Evolutionary conservation across 164 flowering plant genomes (phyloP), one percentile per base, ranked within the genome.

Genomic region (Macadamia integrifolia): DNA sequence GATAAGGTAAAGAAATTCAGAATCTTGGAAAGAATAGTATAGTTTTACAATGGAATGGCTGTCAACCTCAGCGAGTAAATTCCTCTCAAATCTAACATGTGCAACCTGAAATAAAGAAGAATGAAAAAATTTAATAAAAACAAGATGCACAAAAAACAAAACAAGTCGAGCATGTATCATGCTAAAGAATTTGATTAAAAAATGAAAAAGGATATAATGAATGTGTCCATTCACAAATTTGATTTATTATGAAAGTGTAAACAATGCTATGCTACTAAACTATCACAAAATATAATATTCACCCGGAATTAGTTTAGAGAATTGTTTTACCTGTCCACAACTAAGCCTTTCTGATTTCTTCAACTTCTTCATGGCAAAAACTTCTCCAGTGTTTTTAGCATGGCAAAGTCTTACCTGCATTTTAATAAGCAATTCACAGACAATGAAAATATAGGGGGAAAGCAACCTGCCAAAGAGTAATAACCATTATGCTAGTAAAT

Each of bases 311-410:
- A 46, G 9, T 46, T 46, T 46, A 46, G n/a, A 23, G 17, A 28
- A 23, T 10, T 9, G 29, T 73, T 64, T n/a, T 74, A 92, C 97
- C 95, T 92, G 97, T 66, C 97, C 97, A 66, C 95, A 88, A 72
- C 88, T 92, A 73, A 92, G 95, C 97, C 89, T 92, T 48, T 92
- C 97, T 65, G 95, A 89, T 76, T 92, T 92, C 82, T 88, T 92
- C 83, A 92, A 74, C 86, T 88, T 35, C 40, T 35, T 92, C 92
- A 92, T 82, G 46, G 95, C 97, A 76, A 77, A 92, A 71, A 88
- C 78, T 69, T 92, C 90, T 70, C 95, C 91, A 0, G 90, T 89
- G 70, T 44, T 78, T 82, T 84, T 89, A 69, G 85, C 85, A 66
- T 95, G 97, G 68, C 95, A 89, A 61, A 89, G 77, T 68, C 95